Percentiles rank a stretch among this genome's conserved stretches.
Evolutionary conservation across 2,329 filamentous ascomycete species (phyloP).

Genomic region (Hypomyces perniciosus): DNA sequence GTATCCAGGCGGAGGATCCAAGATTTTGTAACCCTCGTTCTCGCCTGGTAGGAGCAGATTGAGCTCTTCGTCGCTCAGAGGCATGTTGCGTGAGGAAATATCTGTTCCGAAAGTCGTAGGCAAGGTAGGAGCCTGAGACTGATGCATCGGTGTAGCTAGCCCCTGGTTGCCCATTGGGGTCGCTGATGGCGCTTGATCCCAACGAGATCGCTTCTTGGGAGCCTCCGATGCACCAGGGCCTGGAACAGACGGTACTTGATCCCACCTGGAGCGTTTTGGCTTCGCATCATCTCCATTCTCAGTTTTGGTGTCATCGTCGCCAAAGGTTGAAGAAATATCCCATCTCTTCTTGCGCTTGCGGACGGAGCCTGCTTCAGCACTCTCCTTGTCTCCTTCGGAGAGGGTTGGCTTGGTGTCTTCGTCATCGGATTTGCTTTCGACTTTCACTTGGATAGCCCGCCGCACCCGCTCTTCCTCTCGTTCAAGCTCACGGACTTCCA

Average conservation of each 20-base stretch:
- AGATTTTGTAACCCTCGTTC: conserved; percentile 84
- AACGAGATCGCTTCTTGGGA: conserved; percentile 73
- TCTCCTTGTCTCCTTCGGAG: conserved; percentile 69
- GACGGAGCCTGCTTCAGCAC: conserved; percentile 61
- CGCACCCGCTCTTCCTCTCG: conserved; percentile 86
- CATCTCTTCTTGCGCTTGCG: conserved; percentile 92
- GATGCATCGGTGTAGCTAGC: conserved; percentile 73
- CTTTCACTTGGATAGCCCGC: conserved; percentile 71
- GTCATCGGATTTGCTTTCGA: conserved; percentile 51
- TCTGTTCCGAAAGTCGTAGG: conserved; percentile 73
- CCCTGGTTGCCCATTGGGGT: conserved; percentile 69
- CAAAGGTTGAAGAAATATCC: conserved; percentile 66
- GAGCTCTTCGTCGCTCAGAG: conserved; percentile 88
- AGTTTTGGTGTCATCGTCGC: conserved; percentile 43
- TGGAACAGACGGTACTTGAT: conserved; percentile 62
- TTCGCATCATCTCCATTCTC: conserved; percentile 51
- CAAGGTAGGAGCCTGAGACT: conserved; percentile 50
- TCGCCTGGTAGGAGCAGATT: conserved; percentile 85
- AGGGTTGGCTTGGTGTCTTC: conserved; percentile 65
- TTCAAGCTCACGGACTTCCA: conserved; percentile 86
- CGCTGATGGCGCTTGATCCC: conserved; percentile 83
- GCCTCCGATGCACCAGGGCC: conserved; percentile 51
- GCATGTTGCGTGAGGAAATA: conserved; percentile 69
- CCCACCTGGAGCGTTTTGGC: conserved; percentile 78
- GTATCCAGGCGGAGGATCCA: conserved; percentile 87